Evolutionary conservation across 2,329 filamentous ascomycete genomes (phyloP), one percentile per base, ranked within the genome.

Genomic region (Dactylonectria estremocensis): DNA sequence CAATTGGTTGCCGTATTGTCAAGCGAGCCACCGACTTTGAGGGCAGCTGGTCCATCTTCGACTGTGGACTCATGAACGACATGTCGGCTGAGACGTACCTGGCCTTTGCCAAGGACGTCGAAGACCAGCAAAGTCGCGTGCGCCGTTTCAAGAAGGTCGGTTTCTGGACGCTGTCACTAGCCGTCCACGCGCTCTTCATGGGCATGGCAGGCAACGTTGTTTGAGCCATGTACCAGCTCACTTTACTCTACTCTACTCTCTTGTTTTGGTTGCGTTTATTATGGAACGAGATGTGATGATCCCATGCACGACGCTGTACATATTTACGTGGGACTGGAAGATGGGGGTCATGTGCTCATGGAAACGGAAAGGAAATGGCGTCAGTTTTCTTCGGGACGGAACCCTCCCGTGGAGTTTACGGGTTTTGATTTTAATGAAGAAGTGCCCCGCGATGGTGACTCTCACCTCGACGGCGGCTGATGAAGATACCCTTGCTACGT

Each of bases 51-150:
- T 95, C 95, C 3, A 88, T 97, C 31, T 98, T 93, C 78, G 96
- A 99, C 81, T 96, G 93, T 76, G 95, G 95, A 1, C 84, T 99
- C 60, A 94, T 98, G 92, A 94, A 97, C 76, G 96, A 99, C 81
- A 84, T 97, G 68, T 95, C 93, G 7, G 94, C 93, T 71, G 96
- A 98, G 87, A 95, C 95, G 59, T 99, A 99, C 79, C 91, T 95
- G 75, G 96, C 96, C 0, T 98, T 99, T 81, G 95, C 95, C 43
- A 90, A 91, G 70, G 94, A 98, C 79, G 94, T 99, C 35, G 91
- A 95, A 69, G 93, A 98, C 81, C 93, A 96, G 75, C 92, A 97
- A 79, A 93, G 92, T 72, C 91, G 95, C 59, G 92, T 94, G 73
- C 88, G 95, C 57, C 88, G 96, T 50, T 92, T 99, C 78, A 97